Evolutionary conservation across 106 monocot species (phyloP).

Genomic region (Dendrobium chrysotoxum): DNA sequence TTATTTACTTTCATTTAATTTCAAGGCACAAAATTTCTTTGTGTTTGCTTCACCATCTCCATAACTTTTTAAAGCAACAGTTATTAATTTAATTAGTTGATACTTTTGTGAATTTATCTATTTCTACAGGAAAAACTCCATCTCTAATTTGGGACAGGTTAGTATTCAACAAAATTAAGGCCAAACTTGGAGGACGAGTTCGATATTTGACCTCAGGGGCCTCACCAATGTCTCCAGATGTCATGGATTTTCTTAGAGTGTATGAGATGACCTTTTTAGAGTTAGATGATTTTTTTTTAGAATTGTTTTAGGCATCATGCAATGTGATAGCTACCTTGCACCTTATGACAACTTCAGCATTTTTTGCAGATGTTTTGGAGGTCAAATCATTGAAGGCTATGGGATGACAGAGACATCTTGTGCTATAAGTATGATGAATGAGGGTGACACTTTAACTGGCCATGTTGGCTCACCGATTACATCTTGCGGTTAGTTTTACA

Average conservation of each 20-base stretch:
- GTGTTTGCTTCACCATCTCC: not conserved
- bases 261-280: conserved; percentile 17
- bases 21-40: not conserved
- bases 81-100: not conserved
- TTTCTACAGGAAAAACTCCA: conserved; percentile 58
- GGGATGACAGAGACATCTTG: conserved; percentile 99
- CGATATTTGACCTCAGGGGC: conserved; percentile 88
- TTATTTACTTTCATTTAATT: not conserved
- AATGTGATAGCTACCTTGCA: not conserved
- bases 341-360: not conserved
- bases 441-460: conserved; percentile 63
- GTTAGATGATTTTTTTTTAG: not conserved
- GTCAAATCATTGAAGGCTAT: conserved; percentile 83
- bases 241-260: conserved; percentile 90
- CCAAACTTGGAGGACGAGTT: conserved; percentile 79
- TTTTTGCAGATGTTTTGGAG: conserved; percentile 78
- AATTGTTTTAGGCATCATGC: not conserved
- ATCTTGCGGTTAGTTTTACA: conserved; percentile 57
- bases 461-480: conserved; percentile 96
- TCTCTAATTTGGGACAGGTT: conserved; percentile 92
- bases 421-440: conserved; percentile 63
- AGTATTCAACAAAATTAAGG: conserved; percentile 96
- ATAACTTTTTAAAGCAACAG: not conserved
- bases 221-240: conserved; percentile 88
- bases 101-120: not conserved